Conservation (phyloP, 2,329 filamentous ascomycete genomes). For the Phoma sp. region DNA sequence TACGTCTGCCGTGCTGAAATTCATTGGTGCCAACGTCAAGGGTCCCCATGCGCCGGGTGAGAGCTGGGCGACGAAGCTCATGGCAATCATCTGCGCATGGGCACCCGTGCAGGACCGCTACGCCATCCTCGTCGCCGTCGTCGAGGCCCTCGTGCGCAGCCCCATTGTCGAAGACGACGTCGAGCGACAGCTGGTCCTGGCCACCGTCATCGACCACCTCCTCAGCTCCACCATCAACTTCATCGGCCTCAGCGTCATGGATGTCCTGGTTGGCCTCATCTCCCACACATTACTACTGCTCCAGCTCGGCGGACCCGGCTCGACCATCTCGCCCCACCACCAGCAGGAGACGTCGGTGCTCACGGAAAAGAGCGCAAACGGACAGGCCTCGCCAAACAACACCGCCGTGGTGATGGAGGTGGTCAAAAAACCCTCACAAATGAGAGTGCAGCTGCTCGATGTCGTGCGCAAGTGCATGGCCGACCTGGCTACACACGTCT, state of each 20-base stretch:
- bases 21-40: constrained; percentile 60
- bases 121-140: constrained; percentile 80
- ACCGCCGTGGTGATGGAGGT: constrained; percentile 48
- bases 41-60: constrained; percentile 46
- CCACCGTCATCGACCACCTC: constrained; percentile 80
- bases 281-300: constrained; percentile 81
- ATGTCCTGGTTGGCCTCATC: constrained; percentile 84
- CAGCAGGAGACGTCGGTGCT: constrained; percentile 43
- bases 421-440: constrained; percentile 57
- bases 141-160: constrained; percentile 75
- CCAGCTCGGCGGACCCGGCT: constrained; percentile 62
- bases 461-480: constrained; percentile 84
- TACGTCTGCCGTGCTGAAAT: constrained; percentile 75
- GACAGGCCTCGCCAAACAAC: constrained; percentile 26
- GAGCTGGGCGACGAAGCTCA: constrained; percentile 83
- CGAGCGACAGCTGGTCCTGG: constrained; percentile 74
- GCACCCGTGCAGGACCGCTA: constrained; percentile 94
- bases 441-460: constrained; percentile 68
- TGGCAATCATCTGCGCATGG: constrained; percentile 82
- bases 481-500: constrained; percentile 91
- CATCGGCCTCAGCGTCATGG: constrained; percentile 95
- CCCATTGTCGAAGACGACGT: constrained; percentile 74
- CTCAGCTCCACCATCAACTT: constrained; percentile 89
- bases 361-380: constrained; percentile 29
- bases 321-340: constrained; percentile 47